These are phyloP conservation scores for Kurtzmaniella quercitrusa DNA, from an alignment of 1,139 yeast species.

Conservation along the genomic window DNA sequence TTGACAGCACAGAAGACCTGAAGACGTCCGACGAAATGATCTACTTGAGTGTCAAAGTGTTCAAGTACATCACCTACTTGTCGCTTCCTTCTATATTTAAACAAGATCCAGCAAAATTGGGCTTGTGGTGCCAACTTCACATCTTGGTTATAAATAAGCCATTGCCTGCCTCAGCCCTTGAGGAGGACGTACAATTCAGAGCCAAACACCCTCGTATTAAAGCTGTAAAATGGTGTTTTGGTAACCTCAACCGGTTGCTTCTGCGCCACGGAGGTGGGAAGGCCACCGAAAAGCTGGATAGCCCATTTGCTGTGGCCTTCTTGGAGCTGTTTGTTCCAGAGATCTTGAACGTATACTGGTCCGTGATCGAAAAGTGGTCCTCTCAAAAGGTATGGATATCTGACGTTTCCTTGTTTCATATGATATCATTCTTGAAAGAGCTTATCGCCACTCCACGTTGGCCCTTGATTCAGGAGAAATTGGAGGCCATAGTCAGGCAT, in stretches of 20 bases:
- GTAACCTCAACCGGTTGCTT: slow-evolving; percentile 57
- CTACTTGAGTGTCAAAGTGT: slow-evolving; percentile 58
- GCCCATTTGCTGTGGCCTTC: slow-evolving; percentile 44
- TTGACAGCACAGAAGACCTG: slow-evolving; percentile 9
- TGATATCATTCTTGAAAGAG: slow-evolving; percentile 63
- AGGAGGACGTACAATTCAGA: slow-evolving; percentile 32
- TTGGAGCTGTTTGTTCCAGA: slow-evolving; percentile 55
- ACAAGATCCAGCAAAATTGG: slow-evolving; percentile 45
- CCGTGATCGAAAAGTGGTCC: slow-evolving; percentile 58
- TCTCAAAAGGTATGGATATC: slow-evolving; percentile 54
- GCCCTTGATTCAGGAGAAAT: slow-evolving; percentile 49
- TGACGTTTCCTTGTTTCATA: slow-evolving; percentile 55
- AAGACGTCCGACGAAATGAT: slow-evolving; percentile 48
- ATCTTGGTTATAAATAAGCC: slow-evolving; percentile 46
- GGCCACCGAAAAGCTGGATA: slow-evolving; percentile 31
- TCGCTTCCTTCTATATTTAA: slow-evolving; percentile 54
- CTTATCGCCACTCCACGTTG: slow-evolving; percentile 54
- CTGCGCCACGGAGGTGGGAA: slow-evolving; percentile 52
- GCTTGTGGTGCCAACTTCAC: slow-evolving; percentile 63
- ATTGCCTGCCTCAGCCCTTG: slow-evolving; percentile 31
- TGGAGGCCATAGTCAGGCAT: slow-evolving; percentile 55
- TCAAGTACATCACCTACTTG: slow-evolving; percentile 57
- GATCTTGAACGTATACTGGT: slow-evolving; percentile 56
- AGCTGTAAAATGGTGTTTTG: slow-evolving; percentile 71
- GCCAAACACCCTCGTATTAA: slow-evolving; percentile 48